phyloP scores from a whole-genome alignment of 179 eudicot genomes.

The Spinacia oleracea region DNA sequence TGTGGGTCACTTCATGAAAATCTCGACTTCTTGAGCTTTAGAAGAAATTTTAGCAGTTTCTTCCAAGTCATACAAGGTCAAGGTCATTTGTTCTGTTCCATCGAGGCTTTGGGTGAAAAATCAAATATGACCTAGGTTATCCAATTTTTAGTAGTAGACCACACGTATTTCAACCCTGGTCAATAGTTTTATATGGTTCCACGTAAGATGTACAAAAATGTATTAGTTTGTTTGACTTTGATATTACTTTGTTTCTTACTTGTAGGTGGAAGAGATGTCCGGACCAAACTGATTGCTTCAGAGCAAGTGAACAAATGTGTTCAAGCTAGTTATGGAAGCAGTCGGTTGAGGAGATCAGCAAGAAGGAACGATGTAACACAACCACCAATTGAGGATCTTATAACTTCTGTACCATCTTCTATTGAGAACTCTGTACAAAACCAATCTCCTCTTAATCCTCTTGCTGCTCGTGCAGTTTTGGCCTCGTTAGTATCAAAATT shows the following conservation, averaged over 20 bases:
- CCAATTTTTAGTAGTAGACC: background rate
- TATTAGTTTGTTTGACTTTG: background rate
- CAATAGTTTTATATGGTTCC: background rate
- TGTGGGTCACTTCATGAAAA: background rate
- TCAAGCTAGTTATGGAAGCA: conserved; percentile 16
- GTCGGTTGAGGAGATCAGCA: conserved; percentile 34
- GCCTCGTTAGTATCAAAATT: conserved; percentile 46
- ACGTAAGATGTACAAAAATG: background rate
- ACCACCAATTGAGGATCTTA: conserved; percentile 26
- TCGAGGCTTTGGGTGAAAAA: background rate
- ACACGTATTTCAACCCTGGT: background rate
- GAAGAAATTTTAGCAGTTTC: background rate
- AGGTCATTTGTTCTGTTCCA: background rate
- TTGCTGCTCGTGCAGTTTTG: conserved; percentile 61
- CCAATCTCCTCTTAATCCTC: conserved; percentile 49
- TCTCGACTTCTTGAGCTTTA: background rate
- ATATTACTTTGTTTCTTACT: background rate
- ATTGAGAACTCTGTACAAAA: conserved; percentile 31
- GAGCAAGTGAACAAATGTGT: conserved; percentile 25
- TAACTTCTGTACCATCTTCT: conserved; percentile 23
- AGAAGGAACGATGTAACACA: conserved; percentile 21
- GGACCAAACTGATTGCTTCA: conserved; percentile 13
- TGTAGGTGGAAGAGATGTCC: conserved; percentile 20
- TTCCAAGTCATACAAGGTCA: background rate
- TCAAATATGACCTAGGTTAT: background rate